Percentiles rank a stretch among this genome's conserved stretches.
Evolutionary conservation across 179 eudicot species (phyloP).

Genomic region (Amaranthus tricolor): DNA sequence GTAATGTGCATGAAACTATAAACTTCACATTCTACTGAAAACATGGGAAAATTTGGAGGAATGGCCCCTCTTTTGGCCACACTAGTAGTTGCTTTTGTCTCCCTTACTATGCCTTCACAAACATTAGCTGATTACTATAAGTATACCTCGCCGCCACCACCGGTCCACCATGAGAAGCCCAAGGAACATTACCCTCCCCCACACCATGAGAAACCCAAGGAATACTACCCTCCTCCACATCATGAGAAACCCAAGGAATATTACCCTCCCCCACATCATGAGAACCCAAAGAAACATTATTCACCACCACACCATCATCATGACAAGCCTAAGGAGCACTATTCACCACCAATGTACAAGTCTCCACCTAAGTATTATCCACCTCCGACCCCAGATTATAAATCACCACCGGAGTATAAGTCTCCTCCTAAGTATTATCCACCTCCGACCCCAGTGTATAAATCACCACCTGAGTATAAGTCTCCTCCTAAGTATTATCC

Average conservation of each 20-base stretch:
- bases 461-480: slow-evolving; percentile 7
- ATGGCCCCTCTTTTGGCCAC: slow-evolving; percentile 22
- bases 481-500: neutral
- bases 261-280: slow-evolving; percentile 5
- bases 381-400: slow-evolving; percentile 6
- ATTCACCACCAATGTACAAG: slow-evolving; percentile 12
- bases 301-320: slow-evolving; percentile 11
- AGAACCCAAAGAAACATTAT: slow-evolving; percentile 11
- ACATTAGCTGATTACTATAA: slow-evolving; percentile 21
- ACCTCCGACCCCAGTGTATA: slow-evolving; percentile 7
- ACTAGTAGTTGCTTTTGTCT: slow-evolving; percentile 17
- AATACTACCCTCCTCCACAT: neutral
- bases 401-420: slow-evolving; percentile 15
- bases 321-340: slow-evolving; percentile 11
- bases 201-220: slow-evolving; percentile 3
- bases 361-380: slow-evolving; percentile 10
- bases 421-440: slow-evolving; percentile 16
- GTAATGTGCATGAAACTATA: neutral
- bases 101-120: slow-evolving; percentile 16
- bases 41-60: slow-evolving; percentile 21
- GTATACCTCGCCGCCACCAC: slow-evolving; percentile 21
- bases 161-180: slow-evolving; percentile 15
- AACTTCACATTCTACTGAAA: slow-evolving; percentile 2
- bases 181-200: slow-evolving; percentile 15
- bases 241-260: slow-evolving; percentile 8